Conservation (phyloP, 176 grass and related monocot species). For the Areca catechu region DNA sequence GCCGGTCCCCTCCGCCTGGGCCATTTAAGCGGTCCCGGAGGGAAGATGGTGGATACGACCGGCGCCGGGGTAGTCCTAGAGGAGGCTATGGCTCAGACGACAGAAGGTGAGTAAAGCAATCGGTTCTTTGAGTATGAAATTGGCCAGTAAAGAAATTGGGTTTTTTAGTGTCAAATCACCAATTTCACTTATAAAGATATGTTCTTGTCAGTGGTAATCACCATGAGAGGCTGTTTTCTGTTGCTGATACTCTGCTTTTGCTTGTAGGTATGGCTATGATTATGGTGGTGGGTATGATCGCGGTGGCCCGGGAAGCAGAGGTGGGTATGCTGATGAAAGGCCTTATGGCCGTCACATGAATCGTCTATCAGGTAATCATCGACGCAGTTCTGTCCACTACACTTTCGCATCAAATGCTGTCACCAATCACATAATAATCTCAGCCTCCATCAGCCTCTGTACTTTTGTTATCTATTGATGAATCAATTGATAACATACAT, state of each 20-base stretch:
- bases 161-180: neutral
- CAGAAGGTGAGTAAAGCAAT: slow-evolving; percentile 14
- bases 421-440: too few species aligned
- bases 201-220: too few species aligned
- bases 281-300: slow-evolving; percentile 33
- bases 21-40: slow-evolving; percentile 63
- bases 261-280: slow-evolving; percentile 67
- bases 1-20: slow-evolving; percentile 54
- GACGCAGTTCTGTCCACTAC: neutral
- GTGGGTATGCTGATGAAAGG: slow-evolving; percentile 62
- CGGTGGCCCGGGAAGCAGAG: slow-evolving; percentile 24
- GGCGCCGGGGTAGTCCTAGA: slow-evolving; percentile 65
- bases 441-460: too few species aligned
- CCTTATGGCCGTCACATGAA: slow-evolving; percentile 49
- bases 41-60: slow-evolving; percentile 76
- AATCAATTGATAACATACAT: too few species aligned
- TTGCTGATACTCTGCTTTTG: slow-evolving; percentile 14
- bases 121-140: neutral
- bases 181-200: too few species aligned
- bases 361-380: slow-evolving; percentile 35
- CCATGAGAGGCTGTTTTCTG: neutral
- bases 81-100: slow-evolving; percentile 46
- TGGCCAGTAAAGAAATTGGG: neutral
- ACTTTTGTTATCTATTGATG: too few species aligned
- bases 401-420: too few species aligned